These are phyloP conservation scores for Tuber indicum DNA, from an alignment of 495 filamentous ascomycete genomes.

Conservation along the genomic window DNA sequence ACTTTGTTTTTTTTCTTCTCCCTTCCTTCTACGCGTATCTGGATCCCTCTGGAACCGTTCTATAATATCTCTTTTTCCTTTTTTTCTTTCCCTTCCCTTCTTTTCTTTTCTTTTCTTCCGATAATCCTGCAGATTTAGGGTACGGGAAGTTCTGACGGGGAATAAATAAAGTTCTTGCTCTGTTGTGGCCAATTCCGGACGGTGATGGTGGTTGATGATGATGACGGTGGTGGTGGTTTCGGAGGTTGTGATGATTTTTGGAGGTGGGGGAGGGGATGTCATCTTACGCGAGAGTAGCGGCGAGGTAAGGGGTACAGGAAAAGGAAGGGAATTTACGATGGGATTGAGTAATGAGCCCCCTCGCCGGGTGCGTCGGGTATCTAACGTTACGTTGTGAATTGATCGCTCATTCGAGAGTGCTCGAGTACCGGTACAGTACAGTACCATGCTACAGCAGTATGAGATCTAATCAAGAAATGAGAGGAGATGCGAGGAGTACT, in stretches of 20 bases:
- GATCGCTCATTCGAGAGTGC: neutral
- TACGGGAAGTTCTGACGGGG: neutral
- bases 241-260: neutral
- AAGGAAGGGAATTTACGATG: neutral
- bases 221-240: neutral
- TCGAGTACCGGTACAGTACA: neutral
- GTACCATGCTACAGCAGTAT: neutral
- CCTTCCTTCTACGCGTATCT: neutral
- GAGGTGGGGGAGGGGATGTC: neutral
- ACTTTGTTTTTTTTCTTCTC: neutral
- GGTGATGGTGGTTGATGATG: constrained; percentile 1
- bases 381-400: neutral
- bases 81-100: neutral
- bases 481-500: neutral
- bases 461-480: neutral
- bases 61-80: neutral
- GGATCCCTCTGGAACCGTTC: neutral
- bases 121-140: neutral
- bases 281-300: neutral
- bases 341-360: neutral
- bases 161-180: neutral
- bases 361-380: neutral
- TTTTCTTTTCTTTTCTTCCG: neutral
- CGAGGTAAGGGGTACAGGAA: neutral
- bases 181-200: neutral